Base-by-base conservation (phyloP, 345 rosid genomes). In the Carallia pectinifolia region DNA sequence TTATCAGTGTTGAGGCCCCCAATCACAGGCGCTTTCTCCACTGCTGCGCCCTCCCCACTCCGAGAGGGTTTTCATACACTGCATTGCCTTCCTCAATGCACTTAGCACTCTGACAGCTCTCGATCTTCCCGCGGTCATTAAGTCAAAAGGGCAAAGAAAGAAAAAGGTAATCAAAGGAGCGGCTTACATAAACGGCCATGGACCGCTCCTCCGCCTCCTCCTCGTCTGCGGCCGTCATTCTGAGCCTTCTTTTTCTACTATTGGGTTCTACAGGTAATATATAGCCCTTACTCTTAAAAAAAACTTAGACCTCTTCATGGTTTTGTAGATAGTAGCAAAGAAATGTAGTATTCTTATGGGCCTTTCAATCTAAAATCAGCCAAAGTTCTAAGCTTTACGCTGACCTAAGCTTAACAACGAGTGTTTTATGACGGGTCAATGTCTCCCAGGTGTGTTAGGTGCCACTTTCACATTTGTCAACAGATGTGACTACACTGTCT, bases 381-480 rank as follows among this genome's bases (percentile, higher is more conserved):
- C 15, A 23, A 27, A 55, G 6, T 55, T 55, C 16, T 55, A 30
- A 12, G 10, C 60, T 55, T 55, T 27, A 19, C 16, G 50, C 50
- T 44, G 50, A 44, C 4, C 16, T 10, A 30, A 12, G 27, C 60
- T 55, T 55, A 2, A 7, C 33, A 19, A 8, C 10, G 23, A 19
- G 31, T 55, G 27, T 27, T 5, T 58, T 37, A 23, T 39, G 0
- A 53, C 3, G 63, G 47, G 40, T 54, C 15, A 33, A 5, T 66
- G 48, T 50, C 27, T 27, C 10, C 10, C 34, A 69, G 77, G 74
- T 39, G 77, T 47, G 3, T 31, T 39, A 0, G 77, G 68, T 5
- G 73, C 77, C 19, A 68, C 81, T 3, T 77, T 77, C 64, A 68
- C 77, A 15, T 77, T 77, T 38, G 74, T 53, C 54, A 77, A 77